Evolutionary conservation across 441 rosid species (phyloP).

Genomic region (Populus hybrid): DNA sequence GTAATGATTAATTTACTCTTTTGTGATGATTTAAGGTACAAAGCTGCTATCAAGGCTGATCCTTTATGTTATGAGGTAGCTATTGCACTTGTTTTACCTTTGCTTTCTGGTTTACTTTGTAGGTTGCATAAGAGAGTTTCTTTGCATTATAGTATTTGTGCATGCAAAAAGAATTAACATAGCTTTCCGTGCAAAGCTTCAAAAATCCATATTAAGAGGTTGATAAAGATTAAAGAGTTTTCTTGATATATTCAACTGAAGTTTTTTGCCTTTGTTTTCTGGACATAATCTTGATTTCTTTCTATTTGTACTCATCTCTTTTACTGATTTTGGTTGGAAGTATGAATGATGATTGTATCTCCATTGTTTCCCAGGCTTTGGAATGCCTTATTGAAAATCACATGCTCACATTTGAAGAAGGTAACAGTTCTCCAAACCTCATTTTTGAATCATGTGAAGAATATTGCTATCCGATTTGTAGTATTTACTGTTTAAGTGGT

Average conservation of each 20-base stretch:
- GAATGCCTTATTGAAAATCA: conserved; percentile 90
- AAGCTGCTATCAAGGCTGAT: conserved; percentile 95
- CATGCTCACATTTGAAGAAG: conserved; percentile 93
- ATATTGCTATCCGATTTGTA: neutral
- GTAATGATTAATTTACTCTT: conserved; percentile 6
- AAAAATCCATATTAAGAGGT: neutral
- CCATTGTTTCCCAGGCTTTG: conserved; percentile 61
- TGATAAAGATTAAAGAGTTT: neutral
- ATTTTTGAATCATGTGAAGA: conserved; percentile 7
- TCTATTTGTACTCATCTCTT: no score
- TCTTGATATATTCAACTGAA: neutral
- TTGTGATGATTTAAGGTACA: conserved; percentile 62
- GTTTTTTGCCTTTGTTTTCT: neutral
- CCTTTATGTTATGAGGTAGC: conserved; percentile 94
- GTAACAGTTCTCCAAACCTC: conserved; percentile 29
- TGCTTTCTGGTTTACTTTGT: conserved; percentile 1
- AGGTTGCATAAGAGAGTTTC: neutral
- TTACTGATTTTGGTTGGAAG: conserved; percentile 1
- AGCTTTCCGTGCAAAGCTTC: neutral
- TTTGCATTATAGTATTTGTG: neutral
- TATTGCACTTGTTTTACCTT: conserved; percentile 6
- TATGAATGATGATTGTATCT: conserved; percentile 17
- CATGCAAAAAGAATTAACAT: neutral
- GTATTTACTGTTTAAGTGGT: neutral
- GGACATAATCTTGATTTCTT: neutral